Percentiles rank a stretch among this genome's conserved stretches.
phyloP scores from a whole-genome alignment of 768 basidiomycete genomes.

The Tubosaeta sp. region DNA sequence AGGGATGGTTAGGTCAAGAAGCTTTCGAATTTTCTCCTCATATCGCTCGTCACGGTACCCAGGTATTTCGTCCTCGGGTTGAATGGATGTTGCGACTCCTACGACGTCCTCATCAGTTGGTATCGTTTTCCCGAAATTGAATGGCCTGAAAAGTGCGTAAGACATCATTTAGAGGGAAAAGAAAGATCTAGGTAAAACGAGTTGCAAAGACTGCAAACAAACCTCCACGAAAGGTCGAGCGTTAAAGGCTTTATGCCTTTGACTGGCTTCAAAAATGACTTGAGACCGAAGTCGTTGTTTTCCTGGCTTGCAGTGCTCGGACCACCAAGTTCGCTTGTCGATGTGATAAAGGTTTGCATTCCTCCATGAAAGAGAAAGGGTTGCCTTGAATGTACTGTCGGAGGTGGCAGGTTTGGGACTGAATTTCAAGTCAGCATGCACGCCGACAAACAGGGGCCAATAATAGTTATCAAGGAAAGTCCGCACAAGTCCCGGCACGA shows the following conservation, averaged over 20 bases:
- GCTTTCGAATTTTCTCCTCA: slow-evolving; percentile 2
- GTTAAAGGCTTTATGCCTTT: slow-evolving; percentile 57
- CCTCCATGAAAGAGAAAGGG: slow-evolving; percentile 31
- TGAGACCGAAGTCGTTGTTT: slow-evolving; percentile 1
- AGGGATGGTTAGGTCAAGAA: slow-evolving; percentile 9
- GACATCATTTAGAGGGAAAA: not conserved
- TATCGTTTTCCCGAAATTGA: slow-evolving; percentile 37
- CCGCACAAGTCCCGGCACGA: slow-evolving; percentile 23
- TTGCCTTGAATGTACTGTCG: slow-evolving; percentile 42
- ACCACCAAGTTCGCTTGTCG: slow-evolving; percentile 10
- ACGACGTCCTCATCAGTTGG: slow-evolving; percentile 32
- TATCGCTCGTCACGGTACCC: slow-evolving; percentile 15
- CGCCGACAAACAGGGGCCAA: slow-evolving; percentile 12
- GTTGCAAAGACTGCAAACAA: slow-evolving; percentile 17
- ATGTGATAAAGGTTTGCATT: slow-evolving; percentile 26
- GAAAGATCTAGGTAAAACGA: not conserved
- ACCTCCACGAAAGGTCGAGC: slow-evolving; percentile 69
- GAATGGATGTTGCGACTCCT: slow-evolving; percentile 14
- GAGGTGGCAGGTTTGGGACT: slow-evolving; percentile 58
- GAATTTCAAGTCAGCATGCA: slow-evolving; percentile 16
- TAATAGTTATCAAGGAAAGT: slow-evolving; percentile 13
- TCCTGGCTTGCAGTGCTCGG: not conserved
- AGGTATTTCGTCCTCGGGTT: slow-evolving; percentile 7
- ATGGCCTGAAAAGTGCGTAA: slow-evolving; percentile 36
- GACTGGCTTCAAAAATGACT: slow-evolving; percentile 42